Evolutionary conservation across 371 early-diverging fungal species (phyloP), one percentile per base, ranked within the genome.

Genomic region (Apophysomyces ossiformis): DNA sequence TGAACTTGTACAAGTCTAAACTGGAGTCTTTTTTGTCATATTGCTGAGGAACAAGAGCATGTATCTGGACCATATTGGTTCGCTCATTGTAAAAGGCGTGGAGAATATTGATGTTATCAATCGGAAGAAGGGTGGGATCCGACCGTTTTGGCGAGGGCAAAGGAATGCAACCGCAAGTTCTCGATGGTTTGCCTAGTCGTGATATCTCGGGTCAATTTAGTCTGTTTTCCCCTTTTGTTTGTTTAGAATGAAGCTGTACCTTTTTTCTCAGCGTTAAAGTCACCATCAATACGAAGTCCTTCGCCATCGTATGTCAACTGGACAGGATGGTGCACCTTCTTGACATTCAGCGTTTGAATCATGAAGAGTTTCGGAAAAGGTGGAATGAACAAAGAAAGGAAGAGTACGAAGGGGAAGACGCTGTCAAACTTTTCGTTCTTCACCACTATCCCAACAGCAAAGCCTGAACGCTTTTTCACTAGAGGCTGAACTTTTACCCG

Each of bases 201-300:
- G 45, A 36, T 18, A 39, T 45, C 47, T 16, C 9, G 18, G 11
- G n/a, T 7, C 8, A 45, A 21, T 35, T 35, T 21, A 50, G 11
- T 38, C 32, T 26, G 32, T 26, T 26, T 26, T 26, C 32, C 32
- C 32, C 2, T 2, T 26, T 26, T 26, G 32, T 2, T 26, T 26
- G 32, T 26, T 26, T 26, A 26, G 32, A 26, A 1, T 26, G 37
- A 43, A 6, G 12, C 32, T 57, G 39, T 79, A 76, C 82, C 57
- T 43, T 65, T 69, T 47, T 76, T 74, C 15, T 63, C 67, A 15
- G 76, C 75, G 32, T 66, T 74, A 5, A 75, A 65, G 60, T 77
- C 74, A 3, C 83, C 83, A 70, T 82, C 83, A 41, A 82, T 73
- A 60, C 83, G 83, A 50, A 82, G 71, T 16, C 83, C 83, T 58